phyloP scores from a whole-genome alignment of 768 basidiomycete genomes.

The Leccinum boreale region DNA sequence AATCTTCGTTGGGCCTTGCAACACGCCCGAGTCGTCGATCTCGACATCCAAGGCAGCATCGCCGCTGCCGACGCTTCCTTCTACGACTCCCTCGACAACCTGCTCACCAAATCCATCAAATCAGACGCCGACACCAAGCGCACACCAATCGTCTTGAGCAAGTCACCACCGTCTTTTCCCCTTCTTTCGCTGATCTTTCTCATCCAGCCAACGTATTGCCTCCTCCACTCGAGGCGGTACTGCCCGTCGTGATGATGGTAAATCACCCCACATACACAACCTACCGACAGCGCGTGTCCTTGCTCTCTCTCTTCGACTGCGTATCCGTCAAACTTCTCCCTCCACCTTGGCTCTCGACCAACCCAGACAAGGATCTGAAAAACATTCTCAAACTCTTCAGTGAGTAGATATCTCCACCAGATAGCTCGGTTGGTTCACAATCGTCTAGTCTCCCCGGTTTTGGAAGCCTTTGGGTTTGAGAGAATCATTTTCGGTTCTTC shows the following conservation, averaged over 20 bases:
- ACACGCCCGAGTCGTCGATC: conserved; percentile 61
- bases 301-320: conserved; percentile 72
- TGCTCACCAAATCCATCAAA: conserved; percentile 58
- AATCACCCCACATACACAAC: conserved; percentile 70
- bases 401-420: conserved; percentile 38
- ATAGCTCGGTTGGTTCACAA: background rate
- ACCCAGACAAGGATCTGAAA: conserved; percentile 42
- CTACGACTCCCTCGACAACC: conserved; percentile 68
- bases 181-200: background rate
- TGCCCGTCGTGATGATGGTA: conserved; percentile 78
- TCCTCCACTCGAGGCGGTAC: conserved; percentile 66
- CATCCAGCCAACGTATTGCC: conserved; percentile 72
- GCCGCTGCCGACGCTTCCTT: conserved; percentile 44
- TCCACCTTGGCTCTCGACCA: conserved; percentile 63
- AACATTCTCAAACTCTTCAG: conserved; percentile 82
- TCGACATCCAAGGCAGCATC: conserved; percentile 60
- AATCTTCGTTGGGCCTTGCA: conserved; percentile 67
- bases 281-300: conserved; percentile 69
- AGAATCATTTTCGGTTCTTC: conserved; percentile 83
- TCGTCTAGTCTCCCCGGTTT: conserved; percentile 65
- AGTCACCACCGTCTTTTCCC: background rate
- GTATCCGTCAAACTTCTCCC: conserved; percentile 73
- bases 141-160: conserved; percentile 67
- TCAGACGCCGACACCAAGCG: conserved; percentile 29
- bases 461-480: conserved; percentile 83